These are phyloP conservation scores for Clitocybe nebularis DNA, from an alignment of 1,284 basidiomycete species.

Conservation along the genomic window DNA sequence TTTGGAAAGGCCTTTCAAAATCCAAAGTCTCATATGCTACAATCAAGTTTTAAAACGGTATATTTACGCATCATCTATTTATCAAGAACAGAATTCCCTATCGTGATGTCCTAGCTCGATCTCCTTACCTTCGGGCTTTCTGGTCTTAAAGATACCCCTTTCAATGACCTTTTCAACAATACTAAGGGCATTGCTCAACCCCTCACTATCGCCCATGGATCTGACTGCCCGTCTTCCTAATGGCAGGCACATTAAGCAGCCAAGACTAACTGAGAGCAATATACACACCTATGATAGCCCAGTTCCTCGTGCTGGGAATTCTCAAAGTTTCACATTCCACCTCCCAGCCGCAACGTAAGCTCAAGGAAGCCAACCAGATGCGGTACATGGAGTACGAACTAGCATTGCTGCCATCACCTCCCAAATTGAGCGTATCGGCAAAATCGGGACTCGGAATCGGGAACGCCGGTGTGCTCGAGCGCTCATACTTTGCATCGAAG, in stretches of 20 bases:
- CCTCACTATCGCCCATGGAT: conserved; percentile 21
- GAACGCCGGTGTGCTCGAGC: conserved; percentile 36
- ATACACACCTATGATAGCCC: conserved; percentile 82
- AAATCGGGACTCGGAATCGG: conserved; percentile 35
- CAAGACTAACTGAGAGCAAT: not conserved
- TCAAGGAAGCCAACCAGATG: conserved; percentile 75
- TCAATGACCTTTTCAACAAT: conserved; percentile 49
- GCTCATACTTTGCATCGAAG: conserved; percentile 64
- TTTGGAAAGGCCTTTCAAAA: too few relatives aligned
- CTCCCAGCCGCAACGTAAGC: conserved; percentile 76
- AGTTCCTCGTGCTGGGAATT: conserved; percentile 91
- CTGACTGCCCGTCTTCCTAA: conserved; percentile 23
- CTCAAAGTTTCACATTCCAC: conserved; percentile 84
- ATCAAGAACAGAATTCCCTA: too few relatives aligned
- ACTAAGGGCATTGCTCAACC: conserved; percentile 33
- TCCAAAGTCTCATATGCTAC: too few relatives aligned
- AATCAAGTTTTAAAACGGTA: too few relatives aligned
- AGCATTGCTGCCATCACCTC: conserved; percentile 48
- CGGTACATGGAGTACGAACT: conserved; percentile 79
- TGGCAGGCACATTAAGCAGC: conserved; percentile 8
- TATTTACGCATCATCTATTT: too few relatives aligned
- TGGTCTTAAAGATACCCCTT: conserved; percentile 63
- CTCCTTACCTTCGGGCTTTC: conserved; percentile 72
- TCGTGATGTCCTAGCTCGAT: too few relatives aligned
- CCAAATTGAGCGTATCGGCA: conserved; percentile 51